Conservation (phyloP, 2,329 filamentous ascomycete species). For the Herpotrichia juniperi region DNA sequence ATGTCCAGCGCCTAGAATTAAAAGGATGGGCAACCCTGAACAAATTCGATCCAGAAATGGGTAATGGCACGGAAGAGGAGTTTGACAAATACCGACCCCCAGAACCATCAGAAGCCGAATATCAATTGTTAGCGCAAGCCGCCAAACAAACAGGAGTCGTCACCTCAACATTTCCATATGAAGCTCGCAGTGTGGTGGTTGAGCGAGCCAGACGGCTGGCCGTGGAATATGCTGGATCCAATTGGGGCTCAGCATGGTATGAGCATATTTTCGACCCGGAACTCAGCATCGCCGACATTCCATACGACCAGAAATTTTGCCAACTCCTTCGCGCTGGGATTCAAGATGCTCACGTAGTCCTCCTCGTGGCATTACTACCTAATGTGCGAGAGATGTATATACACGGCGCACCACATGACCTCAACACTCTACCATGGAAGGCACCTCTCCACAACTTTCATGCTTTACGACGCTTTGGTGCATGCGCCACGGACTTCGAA, state of each 20-base stretch:
- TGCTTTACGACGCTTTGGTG: neutral
- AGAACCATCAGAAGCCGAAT: neutral
- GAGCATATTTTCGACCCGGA: neutral
- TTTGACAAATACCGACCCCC: neutral
- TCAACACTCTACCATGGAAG: neutral
- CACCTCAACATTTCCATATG: slow-evolving; percentile 9
- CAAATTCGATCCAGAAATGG: neutral
- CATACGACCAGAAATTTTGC: slow-evolving; percentile 7
- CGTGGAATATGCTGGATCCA: no score
- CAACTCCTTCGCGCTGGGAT: slow-evolving; percentile 8
- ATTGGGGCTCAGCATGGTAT: no score
- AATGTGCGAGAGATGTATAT: neutral
- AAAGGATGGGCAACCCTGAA: neutral
- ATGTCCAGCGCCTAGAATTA: slow-evolving; percentile 8
- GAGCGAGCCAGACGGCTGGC: no score
- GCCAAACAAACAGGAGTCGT: slow-evolving; percentile 15
- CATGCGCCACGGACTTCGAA: neutral
- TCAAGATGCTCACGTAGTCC: slow-evolving; percentile 5
- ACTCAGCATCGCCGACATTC: neutral
- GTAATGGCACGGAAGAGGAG: neutral
- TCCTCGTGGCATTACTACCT: slow-evolving; percentile 6
- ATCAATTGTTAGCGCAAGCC: slow-evolving; percentile 5
- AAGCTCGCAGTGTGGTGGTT: slow-evolving; percentile 7
- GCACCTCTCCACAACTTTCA: neutral
- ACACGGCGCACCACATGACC: neutral